These are phyloP conservation scores for Kwoniella bestiolae DNA, from an alignment of 768 basidiomycete genomes.

Conservation along the genomic window DNA sequence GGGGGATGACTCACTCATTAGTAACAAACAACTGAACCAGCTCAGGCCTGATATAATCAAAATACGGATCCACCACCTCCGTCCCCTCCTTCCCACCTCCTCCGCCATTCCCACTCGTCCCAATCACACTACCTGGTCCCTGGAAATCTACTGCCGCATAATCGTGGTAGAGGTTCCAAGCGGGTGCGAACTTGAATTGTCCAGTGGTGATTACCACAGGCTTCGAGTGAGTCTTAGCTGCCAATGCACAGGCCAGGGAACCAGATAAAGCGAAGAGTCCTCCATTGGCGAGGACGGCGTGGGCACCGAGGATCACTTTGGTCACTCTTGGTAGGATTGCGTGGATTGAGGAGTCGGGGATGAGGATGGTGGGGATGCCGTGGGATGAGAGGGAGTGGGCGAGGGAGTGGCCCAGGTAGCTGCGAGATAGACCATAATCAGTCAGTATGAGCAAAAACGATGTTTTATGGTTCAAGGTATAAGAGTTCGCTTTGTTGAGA, in stretches of 20 bases:
- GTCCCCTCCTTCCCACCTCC: slow-evolving; percentile 79
- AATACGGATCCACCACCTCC: slow-evolving; percentile 93
- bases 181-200: slow-evolving; percentile 92
- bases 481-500: no score
- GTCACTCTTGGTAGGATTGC: slow-evolving; percentile 96
- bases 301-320: slow-evolving; percentile 92
- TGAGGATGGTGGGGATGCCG: slow-evolving; percentile 91
- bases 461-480: neutral
- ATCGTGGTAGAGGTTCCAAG: slow-evolving; percentile 60
- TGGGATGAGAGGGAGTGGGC: slow-evolving; percentile 76
- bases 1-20: slow-evolving; percentile 75
- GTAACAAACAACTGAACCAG: slow-evolving; percentile 92
- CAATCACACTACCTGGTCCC: slow-evolving; percentile 48
- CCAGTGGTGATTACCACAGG: slow-evolving; percentile 93
- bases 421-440: slow-evolving; percentile 50
- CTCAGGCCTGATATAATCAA: slow-evolving; percentile 92
- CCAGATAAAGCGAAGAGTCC: slow-evolving; percentile 91
- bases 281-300: slow-evolving; percentile 95
- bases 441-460: no score
- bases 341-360: slow-evolving; percentile 94
- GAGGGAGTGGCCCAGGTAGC: slow-evolving; percentile 83
- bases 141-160: slow-evolving; percentile 55
- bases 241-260: slow-evolving; percentile 79
- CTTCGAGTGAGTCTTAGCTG: slow-evolving; percentile 85
- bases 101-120: slow-evolving; percentile 67